These are phyloP conservation scores for Leccinum subtestaceum DNA, from an alignment of 768 basidiomycete genomes.

Conservation along the genomic window DNA sequence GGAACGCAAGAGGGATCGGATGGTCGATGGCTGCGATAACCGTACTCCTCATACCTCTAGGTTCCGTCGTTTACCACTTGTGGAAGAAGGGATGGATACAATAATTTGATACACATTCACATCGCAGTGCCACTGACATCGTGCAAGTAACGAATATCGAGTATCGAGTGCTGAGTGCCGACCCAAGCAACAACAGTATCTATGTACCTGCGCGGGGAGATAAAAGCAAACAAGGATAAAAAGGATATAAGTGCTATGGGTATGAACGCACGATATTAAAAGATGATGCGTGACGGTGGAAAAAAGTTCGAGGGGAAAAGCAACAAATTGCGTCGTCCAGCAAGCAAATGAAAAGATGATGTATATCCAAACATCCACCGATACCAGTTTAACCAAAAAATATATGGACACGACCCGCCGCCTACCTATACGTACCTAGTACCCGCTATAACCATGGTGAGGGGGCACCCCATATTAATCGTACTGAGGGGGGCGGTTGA, in stretches of 20 bases:
- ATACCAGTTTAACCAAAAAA: neutral
- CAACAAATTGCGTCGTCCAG: conserved; percentile 29
- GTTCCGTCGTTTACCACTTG: conserved; percentile 17
- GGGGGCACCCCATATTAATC: conserved; percentile 56
- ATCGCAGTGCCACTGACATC: conserved; percentile 1
- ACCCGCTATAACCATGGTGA: conserved; percentile 44
- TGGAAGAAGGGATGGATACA: conserved; percentile 24
- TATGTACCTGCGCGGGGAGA: neutral
- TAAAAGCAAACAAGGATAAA: conserved; percentile 2
- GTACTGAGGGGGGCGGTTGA: conserved; percentile 49
- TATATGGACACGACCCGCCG: neutral
- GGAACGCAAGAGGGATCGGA: conserved; percentile 6
- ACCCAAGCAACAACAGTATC: conserved; percentile 11
- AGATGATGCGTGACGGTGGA: conserved; percentile 1
- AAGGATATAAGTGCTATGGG: conserved; percentile 10
- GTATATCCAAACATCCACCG: conserved; percentile 5
- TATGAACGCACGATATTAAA: conserved; percentile 20
- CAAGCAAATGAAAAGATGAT: conserved; percentile 23
- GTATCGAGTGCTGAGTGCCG: neutral
- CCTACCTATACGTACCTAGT: conserved; percentile 5
- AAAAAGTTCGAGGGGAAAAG: neutral
- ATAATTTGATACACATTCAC: conserved; percentile 18
- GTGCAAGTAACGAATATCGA: neutral
- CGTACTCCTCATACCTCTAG: conserved; percentile 20
- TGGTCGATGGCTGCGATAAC: conserved; percentile 11